Base-by-base conservation (phyloP, 2,329 filamentous ascomycete genomes). In the Metarhizium guizhouense region DNA sequence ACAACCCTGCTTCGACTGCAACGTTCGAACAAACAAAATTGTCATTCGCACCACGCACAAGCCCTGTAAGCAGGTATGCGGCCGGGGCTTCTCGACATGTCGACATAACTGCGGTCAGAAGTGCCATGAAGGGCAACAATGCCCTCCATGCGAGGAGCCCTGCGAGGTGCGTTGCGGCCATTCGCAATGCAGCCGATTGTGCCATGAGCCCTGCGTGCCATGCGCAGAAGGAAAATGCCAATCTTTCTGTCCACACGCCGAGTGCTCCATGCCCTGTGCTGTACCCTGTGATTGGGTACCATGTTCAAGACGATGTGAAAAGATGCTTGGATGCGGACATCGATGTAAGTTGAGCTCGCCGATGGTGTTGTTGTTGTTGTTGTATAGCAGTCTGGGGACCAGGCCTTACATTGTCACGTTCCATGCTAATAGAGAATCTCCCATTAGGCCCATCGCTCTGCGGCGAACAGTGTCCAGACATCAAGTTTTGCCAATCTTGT, bases 221-320 rank as follows among this genome's bases (percentile, higher is more conserved):
- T 88, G 85, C 60, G 77, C 78, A 0, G 78, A 83, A 58, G 67
- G 68, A 20, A 59, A 64, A 1, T 88, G 84, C 59, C 66, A 73
- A 0, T 85, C 79, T 36, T 62, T 62, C 3, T 87, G 84, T 58
- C 72, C 74, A 7, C 85, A 88, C 61, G 63, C 68, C 40, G 69
- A 61, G 2, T 80, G 76, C 53, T 67, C 67, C 0, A 74, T 83
- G 73, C 81, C 81, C 3, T 89, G 86, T 58, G 83, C 83, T 0
- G 85, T 80, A 0, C 85, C 86, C 0, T 90, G 86, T 63, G 74
- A 87, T 59, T 78, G 82, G 69, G 63, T 88, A 0, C 87, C 86
- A 1, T 90, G 86, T 64, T 79, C 78, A 1, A 66, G 75, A 60
- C 74, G 85, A 8, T 90, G 86, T 62, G 62, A 70, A 3, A 72